Conservation (phyloP, 768 basidiomycete species). For the Rhizopogon roseolus region DNA sequence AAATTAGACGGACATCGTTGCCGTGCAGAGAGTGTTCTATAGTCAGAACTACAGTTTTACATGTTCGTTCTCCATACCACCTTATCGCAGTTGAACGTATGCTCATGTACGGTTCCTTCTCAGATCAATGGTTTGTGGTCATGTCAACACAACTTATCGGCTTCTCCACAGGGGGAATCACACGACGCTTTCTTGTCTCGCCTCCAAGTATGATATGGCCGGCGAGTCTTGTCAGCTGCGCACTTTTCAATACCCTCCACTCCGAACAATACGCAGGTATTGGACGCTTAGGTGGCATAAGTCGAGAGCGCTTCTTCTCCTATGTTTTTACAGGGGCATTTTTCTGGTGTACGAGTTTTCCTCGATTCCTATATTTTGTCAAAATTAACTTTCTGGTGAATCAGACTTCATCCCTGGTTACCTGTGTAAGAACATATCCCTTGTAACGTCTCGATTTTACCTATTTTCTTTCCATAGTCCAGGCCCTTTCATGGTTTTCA, state of each 20-base stretch:
- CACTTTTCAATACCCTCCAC: conserved; percentile 75
- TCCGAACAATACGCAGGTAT: conserved; percentile 61
- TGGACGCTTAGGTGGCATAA: conserved; percentile 57
- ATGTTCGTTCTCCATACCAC: conserved; percentile 34
- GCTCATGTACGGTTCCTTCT: conserved; percentile 15
- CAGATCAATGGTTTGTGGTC: conserved; percentile 77
- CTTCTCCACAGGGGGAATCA: conserved; percentile 76
- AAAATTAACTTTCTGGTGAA: conserved; percentile 1
- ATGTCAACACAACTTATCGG: conserved; percentile 76
- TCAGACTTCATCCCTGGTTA: conserved; percentile 42
- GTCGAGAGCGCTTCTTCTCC: conserved; percentile 74
- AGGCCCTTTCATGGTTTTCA: conserved; percentile 52
- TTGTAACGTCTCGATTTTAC: neutral
- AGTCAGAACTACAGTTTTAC: conserved; percentile 56
- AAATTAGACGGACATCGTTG: conserved; percentile 57
- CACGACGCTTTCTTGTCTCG: conserved; percentile 68
- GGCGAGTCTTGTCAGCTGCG: conserved; percentile 66
- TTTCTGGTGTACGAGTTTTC: conserved; percentile 48
- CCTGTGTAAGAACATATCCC: conserved; percentile 25
- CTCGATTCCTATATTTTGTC: neutral
- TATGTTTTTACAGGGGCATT: conserved; percentile 54
- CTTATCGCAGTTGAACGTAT: neutral
- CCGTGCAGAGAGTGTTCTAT: conserved; percentile 74
- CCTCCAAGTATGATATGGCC: conserved; percentile 71
- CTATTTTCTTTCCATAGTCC: conserved; percentile 26